These are phyloP conservation scores for Neurospora cerealis DNA, from an alignment of 495 filamentous ascomycete species.

Conservation along the genomic window DNA sequence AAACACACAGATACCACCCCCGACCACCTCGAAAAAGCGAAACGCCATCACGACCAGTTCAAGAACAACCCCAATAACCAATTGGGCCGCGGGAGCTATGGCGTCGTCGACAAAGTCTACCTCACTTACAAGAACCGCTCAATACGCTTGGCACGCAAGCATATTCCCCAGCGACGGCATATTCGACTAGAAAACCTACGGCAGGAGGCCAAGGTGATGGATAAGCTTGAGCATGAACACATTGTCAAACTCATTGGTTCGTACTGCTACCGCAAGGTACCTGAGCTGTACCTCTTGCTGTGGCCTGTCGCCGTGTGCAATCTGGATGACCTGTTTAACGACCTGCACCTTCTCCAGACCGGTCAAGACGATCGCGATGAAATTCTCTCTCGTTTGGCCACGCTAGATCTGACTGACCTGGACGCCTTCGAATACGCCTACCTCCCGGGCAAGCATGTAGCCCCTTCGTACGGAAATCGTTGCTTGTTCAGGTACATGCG, in stretches of 20 bases:
- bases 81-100: slow-evolving; percentile 24
- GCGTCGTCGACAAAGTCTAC: slow-evolving; percentile 27
- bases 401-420: slow-evolving; percentile 21
- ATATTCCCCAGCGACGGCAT: slow-evolving; percentile 14
- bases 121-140: slow-evolving; percentile 18
- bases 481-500: slow-evolving; percentile 18
- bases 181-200: slow-evolving; percentile 21
- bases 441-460: neutral
- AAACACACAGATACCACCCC: slow-evolving; percentile 19
- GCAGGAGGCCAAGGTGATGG: slow-evolving; percentile 34
- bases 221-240: slow-evolving; percentile 30
- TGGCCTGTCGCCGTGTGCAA: slow-evolving; percentile 36
- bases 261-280: slow-evolving; percentile 19
- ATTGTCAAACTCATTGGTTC: slow-evolving; percentile 35
- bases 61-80: slow-evolving; percentile 11
- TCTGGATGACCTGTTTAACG: slow-evolving; percentile 26
- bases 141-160: slow-evolving; percentile 26
- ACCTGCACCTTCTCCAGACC: slow-evolving; percentile 24
- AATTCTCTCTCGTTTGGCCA: slow-evolving; percentile 17
- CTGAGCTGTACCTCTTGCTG: slow-evolving; percentile 28
- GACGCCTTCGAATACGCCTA: slow-evolving; percentile 10
- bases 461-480: neutral
- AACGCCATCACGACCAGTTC: slow-evolving; percentile 24
- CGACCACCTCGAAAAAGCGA: slow-evolving; percentile 21
- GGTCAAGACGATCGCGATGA: slow-evolving; percentile 23